phyloP scores from a whole-genome alignment of 2,329 filamentous ascomycete species.

The Colletotrichum plurivorum region DNA sequence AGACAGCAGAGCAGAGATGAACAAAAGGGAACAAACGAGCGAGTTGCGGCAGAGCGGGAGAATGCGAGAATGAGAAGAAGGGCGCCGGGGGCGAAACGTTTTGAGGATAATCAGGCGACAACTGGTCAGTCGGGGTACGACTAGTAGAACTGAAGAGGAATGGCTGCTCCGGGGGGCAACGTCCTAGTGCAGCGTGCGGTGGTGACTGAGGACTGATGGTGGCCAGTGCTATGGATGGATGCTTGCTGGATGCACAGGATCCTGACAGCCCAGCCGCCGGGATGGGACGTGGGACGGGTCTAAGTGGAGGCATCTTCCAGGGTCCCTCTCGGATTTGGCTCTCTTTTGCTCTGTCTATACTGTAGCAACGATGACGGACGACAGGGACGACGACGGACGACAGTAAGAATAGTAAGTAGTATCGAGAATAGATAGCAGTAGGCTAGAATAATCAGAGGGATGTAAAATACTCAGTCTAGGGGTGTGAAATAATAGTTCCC shows the following conservation, averaged over 20 bases:
- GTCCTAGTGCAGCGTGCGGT: conserved; percentile 15
- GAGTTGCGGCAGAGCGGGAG: conserved; percentile 29
- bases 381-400: not conserved
- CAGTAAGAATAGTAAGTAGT: too few relatives aligned
- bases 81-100: conserved; percentile 11
- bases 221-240: conserved; percentile 28
- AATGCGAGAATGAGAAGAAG: conserved; percentile 11
- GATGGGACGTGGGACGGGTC: conserved; percentile 20
- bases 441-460: too few relatives aligned
- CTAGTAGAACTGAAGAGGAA: conserved; percentile 36
- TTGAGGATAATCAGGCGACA: conserved; percentile 38
- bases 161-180: conserved; percentile 29
- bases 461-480: too few relatives aligned
- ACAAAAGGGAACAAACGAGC: conserved; percentile 8
- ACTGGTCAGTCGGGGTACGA: conserved; percentile 27
- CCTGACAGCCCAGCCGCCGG: conserved; percentile 34
- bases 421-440: too few relatives aligned
- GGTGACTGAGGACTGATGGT: conserved; percentile 16
- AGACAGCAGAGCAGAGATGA: not conserved
- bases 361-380: not conserved
- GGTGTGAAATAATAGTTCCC: too few relatives aligned
- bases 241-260: conserved; percentile 7
- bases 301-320: conserved; percentile 21
- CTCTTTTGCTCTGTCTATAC: not conserved
- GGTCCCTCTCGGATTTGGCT: conserved; percentile 5